Evolutionary conservation across 768 basidiomycete genomes (phyloP).

Genomic region (Termitomyces sp.): DNA sequence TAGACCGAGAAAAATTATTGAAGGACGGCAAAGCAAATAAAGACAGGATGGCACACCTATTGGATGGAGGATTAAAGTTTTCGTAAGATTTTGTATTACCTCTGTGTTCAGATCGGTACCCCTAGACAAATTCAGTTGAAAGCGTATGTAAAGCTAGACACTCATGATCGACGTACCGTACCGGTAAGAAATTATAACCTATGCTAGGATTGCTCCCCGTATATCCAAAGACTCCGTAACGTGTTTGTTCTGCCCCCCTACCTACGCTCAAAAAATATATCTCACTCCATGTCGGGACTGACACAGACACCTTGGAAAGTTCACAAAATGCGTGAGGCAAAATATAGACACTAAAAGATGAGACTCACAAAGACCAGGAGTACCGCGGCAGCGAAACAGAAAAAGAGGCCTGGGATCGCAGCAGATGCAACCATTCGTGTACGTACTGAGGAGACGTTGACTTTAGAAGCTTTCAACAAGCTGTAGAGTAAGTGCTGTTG

Average conservation of each 20-base stretch:
- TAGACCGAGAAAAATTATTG: conserved; percentile 17
- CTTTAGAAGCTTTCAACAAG: background rate
- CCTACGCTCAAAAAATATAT: conserved; percentile 64
- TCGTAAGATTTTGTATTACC: conserved; percentile 66
- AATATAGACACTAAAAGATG: conserved; percentile 18
- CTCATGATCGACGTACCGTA: conserved; percentile 1
- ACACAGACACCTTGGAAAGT: conserved; percentile 53
- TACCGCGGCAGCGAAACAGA: conserved; percentile 66
- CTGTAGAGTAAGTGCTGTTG: background rate
- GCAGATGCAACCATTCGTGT: conserved; percentile 46
- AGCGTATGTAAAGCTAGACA: background rate
- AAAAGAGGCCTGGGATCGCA: conserved; percentile 65
- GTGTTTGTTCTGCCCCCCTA: conserved; percentile 27
- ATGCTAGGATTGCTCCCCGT: conserved; percentile 49
- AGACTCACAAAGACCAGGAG: conserved; percentile 56
- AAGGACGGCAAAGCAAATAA: background rate
- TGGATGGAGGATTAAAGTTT: conserved; percentile 72
- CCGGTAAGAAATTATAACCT: conserved; percentile 47
- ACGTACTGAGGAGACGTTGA: background rate
- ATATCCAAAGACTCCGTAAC: conserved; percentile 77
- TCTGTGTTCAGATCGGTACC: conserved; percentile 37
- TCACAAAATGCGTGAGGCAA: background rate
- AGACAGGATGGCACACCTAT: conserved; percentile 45
- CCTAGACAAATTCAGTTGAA: background rate
- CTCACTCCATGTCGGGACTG: conserved; percentile 66